These are phyloP conservation scores for Haplosporangium sp. DNA, from an alignment of 371 early-diverging fungal genomes.

Conservation along the genomic window DNA sequence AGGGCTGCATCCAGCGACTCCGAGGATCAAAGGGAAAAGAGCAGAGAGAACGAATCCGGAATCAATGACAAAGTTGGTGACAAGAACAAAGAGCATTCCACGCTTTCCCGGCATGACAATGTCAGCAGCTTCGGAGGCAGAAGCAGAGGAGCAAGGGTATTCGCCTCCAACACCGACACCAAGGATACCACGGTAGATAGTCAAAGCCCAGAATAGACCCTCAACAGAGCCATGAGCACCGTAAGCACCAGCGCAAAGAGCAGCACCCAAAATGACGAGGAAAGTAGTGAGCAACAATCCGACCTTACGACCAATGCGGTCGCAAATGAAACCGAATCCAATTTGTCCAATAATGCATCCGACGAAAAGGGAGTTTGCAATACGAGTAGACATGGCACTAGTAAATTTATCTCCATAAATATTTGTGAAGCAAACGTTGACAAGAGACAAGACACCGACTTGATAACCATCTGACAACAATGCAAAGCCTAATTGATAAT, in stretches of 20 bases:
- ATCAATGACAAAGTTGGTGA: slow-evolving; percentile 69
- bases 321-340: slow-evolving; percentile 63
- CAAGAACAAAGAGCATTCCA: slow-evolving; percentile 67
- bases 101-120: slow-evolving; percentile 65
- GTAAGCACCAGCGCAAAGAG: slow-evolving; percentile 59
- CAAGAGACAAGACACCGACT: slow-evolving; percentile 56
- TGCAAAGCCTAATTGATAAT: slow-evolving; percentile 43
- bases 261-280: slow-evolving; percentile 65
- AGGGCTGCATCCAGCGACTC: slow-evolving; percentile 60
- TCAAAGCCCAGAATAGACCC: slow-evolving; percentile 72
- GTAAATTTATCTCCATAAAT: slow-evolving; percentile 50
- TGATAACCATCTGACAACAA: slow-evolving; percentile 59
- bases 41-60: slow-evolving; percentile 70
- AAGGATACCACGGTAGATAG: slow-evolving; percentile 68
- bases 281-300: slow-evolving; percentile 64
- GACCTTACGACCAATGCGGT: slow-evolving; percentile 66
- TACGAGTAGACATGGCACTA: slow-evolving; percentile 51
- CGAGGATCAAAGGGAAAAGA: slow-evolving; percentile 66
- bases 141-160: slow-evolving; percentile 70
- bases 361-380: slow-evolving; percentile 57
- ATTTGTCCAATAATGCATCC: slow-evolving; percentile 58
- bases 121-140: slow-evolving; percentile 72
- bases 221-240: slow-evolving; percentile 47
- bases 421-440: slow-evolving; percentile 54
- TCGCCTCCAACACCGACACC: slow-evolving; percentile 68